Evolutionary conservation across 2,329 filamentous ascomycete genomes (phyloP), one percentile per base, ranked within the genome.

Genomic region (Colletotrichum spinosum): DNA sequence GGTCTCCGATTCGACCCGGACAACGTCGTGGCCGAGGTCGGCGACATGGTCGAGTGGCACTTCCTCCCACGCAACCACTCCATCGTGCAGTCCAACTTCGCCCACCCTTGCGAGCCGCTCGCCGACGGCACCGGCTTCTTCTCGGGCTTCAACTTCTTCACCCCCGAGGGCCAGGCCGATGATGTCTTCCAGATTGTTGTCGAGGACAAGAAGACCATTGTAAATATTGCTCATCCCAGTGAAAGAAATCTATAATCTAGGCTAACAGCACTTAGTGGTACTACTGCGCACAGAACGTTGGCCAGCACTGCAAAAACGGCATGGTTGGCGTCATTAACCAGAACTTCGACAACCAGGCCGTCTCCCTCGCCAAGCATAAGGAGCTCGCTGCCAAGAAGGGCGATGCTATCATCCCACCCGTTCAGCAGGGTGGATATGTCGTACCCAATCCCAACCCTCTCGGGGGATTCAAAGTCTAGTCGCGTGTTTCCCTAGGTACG

Each of bases 1-100:
- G 80, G 80, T n/a, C 78, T 87, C 38, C 72, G 71, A 53, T 88
- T 87, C 74, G 77, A 80, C 53, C 86, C 86, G 1, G 77, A 82
- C 67, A 81, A 79, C 68, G 75, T 86, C 45, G 79, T 78, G 3
- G 86, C 85, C 15, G 73, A 76, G 10, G 62, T 80, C 8, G 85
- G 84, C 64, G 83, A 86, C 65, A 68, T 83, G 4, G 72, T 88
- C 62, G 84, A 87, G 76, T 88, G 82, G 77, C 81, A 84, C 71
- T 88, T 83, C 78, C 81, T 80, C 67, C 80, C 84, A 8, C 72
- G 69, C 63, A 85, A 83, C 75, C 85, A 87, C 79, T 80, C 80
- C 15, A 76, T 87, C 46, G 78, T 70, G 2, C 75, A 81, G 72
- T 80, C 79, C 42, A 76, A 71, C 71, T 83, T 83, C 66, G 77